phyloP scores from a whole-genome alignment of 345 rosid species.

The Geranium rotundifolium region DNA sequence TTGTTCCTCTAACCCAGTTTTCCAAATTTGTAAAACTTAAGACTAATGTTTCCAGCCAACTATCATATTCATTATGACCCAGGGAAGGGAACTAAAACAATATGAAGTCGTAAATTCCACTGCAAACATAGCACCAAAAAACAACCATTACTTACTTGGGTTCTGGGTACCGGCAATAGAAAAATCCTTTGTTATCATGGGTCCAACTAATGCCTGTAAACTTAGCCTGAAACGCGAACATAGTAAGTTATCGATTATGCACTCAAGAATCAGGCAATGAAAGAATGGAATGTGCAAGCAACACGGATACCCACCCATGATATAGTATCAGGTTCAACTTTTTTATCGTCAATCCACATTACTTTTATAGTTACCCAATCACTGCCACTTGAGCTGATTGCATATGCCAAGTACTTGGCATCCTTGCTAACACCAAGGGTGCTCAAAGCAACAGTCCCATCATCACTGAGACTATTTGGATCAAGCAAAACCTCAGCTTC shows the following conservation, averaged over 20 bases:
- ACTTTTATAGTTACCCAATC: slow-evolving; percentile 87
- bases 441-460: slow-evolving; percentile 71
- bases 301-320: slow-evolving; percentile 53
- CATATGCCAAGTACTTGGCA: slow-evolving; percentile 68
- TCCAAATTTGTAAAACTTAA: no score
- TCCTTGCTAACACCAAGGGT: slow-evolving; percentile 52
- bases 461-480: slow-evolving; percentile 73
- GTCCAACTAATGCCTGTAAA: slow-evolving; percentile 79
- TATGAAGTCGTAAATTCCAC: neutral
- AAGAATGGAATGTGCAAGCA: neutral
- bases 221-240: slow-evolving; percentile 40
- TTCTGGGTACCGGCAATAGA: slow-evolving; percentile 82
- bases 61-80: no score
- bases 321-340: slow-evolving; percentile 55
- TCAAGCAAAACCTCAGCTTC: slow-evolving; percentile 75
- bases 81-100: no score
- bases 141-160: slow-evolving; percentile 44
- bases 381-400: slow-evolving; percentile 78
- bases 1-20: neutral
- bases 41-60: neutral
- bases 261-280: neutral
- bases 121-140: neutral
- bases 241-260: neutral
- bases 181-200: slow-evolving; percentile 76
- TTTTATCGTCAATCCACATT: slow-evolving; percentile 50